phyloP scores from a whole-genome alignment of 768 basidiomycete genomes.

The Boletales sp. region DNA sequence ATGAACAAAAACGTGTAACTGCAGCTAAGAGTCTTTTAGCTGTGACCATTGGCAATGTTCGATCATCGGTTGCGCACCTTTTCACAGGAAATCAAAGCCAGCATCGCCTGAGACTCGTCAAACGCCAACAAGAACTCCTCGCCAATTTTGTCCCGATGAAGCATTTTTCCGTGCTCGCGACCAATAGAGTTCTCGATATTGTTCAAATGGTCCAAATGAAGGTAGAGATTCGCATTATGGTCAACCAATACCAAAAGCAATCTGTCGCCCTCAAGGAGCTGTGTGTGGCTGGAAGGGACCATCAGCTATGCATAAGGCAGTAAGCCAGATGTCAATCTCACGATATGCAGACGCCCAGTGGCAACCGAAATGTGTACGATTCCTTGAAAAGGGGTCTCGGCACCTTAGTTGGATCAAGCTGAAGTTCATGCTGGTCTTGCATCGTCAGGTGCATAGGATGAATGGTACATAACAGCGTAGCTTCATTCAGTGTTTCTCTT shows the following conservation, averaged over 20 bases:
- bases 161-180: slow-evolving; percentile 27
- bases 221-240: slow-evolving; percentile 24
- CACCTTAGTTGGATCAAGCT: slow-evolving; percentile 17
- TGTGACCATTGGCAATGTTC: not conserved
- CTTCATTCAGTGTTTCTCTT: slow-evolving; percentile 16
- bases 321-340: slow-evolving; percentile 3
- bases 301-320: not conserved
- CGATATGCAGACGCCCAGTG: slow-evolving; percentile 23
- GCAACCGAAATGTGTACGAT: slow-evolving; percentile 22
- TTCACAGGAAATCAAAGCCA: slow-evolving; percentile 41
- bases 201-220: slow-evolving; percentile 37
- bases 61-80: slow-evolving; percentile 32
- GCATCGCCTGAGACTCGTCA: slow-evolving; percentile 49
- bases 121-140: slow-evolving; percentile 44
- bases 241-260: slow-evolving; percentile 41
- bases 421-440: slow-evolving; percentile 29
- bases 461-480: slow-evolving; percentile 23
- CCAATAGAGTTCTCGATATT: slow-evolving; percentile 35
- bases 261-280: slow-evolving; percentile 39
- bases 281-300: slow-evolving; percentile 27
- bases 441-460: slow-evolving; percentile 28
- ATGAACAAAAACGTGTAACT: slow-evolving; percentile 45
- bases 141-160: slow-evolving; percentile 47
- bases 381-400: slow-evolving; percentile 26
- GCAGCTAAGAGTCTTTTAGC: slow-evolving; percentile 23